Evolutionary conservation across 345 rosid species (phyloP).

Genomic region (Eucalyptus erythrocorys): DNA sequence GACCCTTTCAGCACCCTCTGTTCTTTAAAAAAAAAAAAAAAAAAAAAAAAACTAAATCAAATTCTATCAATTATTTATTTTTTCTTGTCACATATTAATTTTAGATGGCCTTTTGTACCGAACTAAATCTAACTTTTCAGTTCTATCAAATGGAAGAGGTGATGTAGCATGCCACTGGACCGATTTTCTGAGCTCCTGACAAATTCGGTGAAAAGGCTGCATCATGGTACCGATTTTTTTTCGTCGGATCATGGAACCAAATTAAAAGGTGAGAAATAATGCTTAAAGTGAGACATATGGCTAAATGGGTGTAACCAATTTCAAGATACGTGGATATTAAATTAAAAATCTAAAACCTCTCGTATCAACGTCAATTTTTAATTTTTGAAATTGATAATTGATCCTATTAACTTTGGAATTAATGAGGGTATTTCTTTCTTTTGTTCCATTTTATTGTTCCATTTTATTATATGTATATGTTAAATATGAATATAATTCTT

Average conservation of each 20-base stretch:
- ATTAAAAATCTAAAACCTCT: neutral
- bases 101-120: neutral
- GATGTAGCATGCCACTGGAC: neutral
- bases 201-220: neutral
- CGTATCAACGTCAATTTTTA: neutral
- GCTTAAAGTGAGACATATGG: neutral
- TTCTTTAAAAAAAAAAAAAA: neutral
- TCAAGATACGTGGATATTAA: neutral
- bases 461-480: neutral
- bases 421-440: neutral
- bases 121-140: neutral
- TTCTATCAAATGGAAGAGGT: neutral
- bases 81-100: neutral
- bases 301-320: neutral
- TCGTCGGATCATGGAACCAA: neutral
- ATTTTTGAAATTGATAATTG: neutral
- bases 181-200: neutral
- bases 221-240: neutral
- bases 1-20: constrained; percentile 12
- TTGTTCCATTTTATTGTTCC: neutral
- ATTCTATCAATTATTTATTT: neutral
- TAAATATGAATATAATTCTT: neutral
- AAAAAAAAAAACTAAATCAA: neutral
- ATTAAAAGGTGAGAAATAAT: neutral
- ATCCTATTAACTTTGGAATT: neutral